phyloP scores from a whole-genome alignment of 768 basidiomycete species.

The Boletus subparvulus region DNA sequence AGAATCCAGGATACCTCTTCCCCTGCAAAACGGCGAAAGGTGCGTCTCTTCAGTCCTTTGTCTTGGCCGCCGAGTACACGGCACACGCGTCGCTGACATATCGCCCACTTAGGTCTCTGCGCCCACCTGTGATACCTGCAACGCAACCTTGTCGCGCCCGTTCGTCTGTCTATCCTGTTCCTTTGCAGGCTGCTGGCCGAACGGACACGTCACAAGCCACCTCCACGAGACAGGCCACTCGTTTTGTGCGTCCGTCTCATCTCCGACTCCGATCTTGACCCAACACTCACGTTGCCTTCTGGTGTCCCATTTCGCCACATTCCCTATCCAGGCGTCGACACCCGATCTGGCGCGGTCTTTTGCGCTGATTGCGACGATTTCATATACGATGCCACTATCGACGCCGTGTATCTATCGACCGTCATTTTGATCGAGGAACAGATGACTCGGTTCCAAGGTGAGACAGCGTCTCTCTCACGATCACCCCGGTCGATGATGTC shows the following conservation, averaged over 20 bases:
- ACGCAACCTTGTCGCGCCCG: slow-evolving; percentile 54
- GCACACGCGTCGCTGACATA: neutral
- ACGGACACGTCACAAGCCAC: slow-evolving; percentile 57
- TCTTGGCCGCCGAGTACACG: neutral
- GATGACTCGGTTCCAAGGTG: slow-evolving; percentile 53
- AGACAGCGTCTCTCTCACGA: neutral
- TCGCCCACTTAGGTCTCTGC: slow-evolving; percentile 42
- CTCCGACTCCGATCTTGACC: neutral
- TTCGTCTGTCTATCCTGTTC: slow-evolving; percentile 74
- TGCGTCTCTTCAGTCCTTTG: slow-evolving; percentile 28
- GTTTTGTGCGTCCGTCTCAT: slow-evolving; percentile 54
- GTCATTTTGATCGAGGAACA: slow-evolving; percentile 59
- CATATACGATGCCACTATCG: slow-evolving; percentile 58
- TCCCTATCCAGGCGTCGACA: slow-evolving; percentile 60
- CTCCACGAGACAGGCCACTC: slow-evolving; percentile 55
- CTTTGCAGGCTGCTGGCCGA: slow-evolving; percentile 68
- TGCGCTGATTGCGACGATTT: slow-evolving; percentile 77
- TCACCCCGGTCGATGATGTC: neutral
- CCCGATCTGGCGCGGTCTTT: slow-evolving; percentile 70
- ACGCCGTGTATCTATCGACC: slow-evolving; percentile 43
- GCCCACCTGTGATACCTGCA: slow-evolving; percentile 66
- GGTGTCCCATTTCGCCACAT: neutral
- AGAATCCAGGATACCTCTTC: slow-evolving; percentile 46
- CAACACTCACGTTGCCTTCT: neutral
- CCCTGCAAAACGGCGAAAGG: slow-evolving; percentile 65